Base-by-base conservation (phyloP, 2,329 filamentous ascomycete species). In the Colletotrichum orbiculare region DNA sequence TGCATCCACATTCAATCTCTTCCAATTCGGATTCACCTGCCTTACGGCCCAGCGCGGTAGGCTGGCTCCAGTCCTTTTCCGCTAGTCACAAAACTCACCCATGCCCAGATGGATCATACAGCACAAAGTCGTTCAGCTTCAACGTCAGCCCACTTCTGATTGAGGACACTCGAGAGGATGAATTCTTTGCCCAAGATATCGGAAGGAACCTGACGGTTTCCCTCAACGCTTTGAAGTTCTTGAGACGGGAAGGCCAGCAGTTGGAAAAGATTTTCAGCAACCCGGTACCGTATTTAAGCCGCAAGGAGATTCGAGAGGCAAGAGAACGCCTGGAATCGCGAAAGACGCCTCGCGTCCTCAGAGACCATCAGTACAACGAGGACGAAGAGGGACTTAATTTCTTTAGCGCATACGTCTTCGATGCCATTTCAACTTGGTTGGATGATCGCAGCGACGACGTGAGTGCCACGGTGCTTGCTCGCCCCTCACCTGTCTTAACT, bases 21-120 rank as follows among this genome's bases (percentile, higher is more conserved):
- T 81, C 2, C 75, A 80, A 55, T 48, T 80, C 8, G 78, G 78
- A 6, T 54, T 80, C 25, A 79, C 77, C 0, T 79, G 75, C 39
- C 46, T 77, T 34, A 55, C 37, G 4, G 52, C 60, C 7, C 12
- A 54, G 1, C 48, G n/a, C 3, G 54, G 68, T 62, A 56, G 15
- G 64, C 52, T 25, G 25, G 25, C 25, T 25, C 25, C 25, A 25
- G 12, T 12, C 15, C 6, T 8, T 17, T 10, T 4, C 37, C 33
- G 8, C 8, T 15, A 13, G 13, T 42, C 41, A 38, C 3, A 39
- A n/a, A 6, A 68, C 25, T 38, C 66, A 12, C 42, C 6, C 47
- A 53, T 42, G 67, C 67, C 70, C 48, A 46, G 60, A 46, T 12
- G 13, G 43, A 12, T 33, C 37, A 15, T 75, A 75, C 17, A 48